Percentiles rank a stretch among this genome's conserved stretches.
Conservation (phyloP, 1,284 basidiomycete species). For the Cutaneotrichosporon sp. region DNA sequence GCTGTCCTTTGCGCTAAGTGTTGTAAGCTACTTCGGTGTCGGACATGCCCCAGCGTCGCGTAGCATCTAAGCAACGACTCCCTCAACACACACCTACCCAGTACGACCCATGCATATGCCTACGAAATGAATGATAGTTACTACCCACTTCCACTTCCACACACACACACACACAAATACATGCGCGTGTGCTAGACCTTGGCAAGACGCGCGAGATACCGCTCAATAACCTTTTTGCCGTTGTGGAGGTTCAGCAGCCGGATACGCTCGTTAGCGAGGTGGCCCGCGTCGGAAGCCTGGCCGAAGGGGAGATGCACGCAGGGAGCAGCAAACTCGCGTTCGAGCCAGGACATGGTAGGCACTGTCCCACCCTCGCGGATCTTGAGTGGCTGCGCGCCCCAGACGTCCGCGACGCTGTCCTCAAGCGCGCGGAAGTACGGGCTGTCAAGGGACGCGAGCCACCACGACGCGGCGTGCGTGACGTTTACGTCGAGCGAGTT, state of each 20-base stretch:
- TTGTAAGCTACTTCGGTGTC: too few relatives aligned
- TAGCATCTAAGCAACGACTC: too few relatives aligned
- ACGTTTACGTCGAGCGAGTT: constrained; percentile 72
- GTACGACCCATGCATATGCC: too few relatives aligned
- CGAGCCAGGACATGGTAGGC: constrained; percentile 84
- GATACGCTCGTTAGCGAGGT: constrained; percentile 50
- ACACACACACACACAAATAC: too few relatives aligned
- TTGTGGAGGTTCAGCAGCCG: constrained; percentile 48
- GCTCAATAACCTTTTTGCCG: constrained; percentile 45
- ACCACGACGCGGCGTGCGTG: constrained; percentile 88
- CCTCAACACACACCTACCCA: too few relatives aligned
- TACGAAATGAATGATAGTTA: too few relatives aligned
- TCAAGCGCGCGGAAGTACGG: constrained; percentile 79
- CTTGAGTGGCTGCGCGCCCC: constrained; percentile 74
- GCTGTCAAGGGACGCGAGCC: constrained; percentile 79
- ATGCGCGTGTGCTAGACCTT: constrained; percentile 17
- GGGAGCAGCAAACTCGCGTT: constrained; percentile 68
- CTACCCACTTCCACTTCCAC: too few relatives aligned
- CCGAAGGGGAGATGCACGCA: constrained; percentile 47
- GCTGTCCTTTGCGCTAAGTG: too few relatives aligned
- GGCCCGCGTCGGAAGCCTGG: constrained; percentile 44
- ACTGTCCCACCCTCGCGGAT: constrained; percentile 89
- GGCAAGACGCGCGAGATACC: constrained; percentile 35
- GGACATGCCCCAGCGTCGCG: too few relatives aligned
- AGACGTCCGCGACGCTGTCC: constrained; percentile 72